Base-by-base conservation (phyloP, 73 alveolate species). In the Paramecium sexaurelia region DNA sequence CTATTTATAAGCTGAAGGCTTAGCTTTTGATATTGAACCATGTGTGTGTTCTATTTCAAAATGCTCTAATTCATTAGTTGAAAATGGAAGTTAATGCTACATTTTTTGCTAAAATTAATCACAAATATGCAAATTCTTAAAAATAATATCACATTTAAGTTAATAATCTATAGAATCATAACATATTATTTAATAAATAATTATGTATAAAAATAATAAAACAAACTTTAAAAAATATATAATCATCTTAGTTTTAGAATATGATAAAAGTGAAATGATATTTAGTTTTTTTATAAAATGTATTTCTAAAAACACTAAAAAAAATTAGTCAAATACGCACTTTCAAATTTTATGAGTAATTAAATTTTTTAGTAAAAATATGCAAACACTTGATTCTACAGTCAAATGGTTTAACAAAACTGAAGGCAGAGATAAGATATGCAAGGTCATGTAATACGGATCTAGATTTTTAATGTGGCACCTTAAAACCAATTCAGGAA, bases 361-460 rank as follows among this genome's bases (percentile, higher is more conserved):
- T 61, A 26, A 61, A 61, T 26, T 29, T 61, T 61, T 61, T 61
- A 26, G 43, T 61, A 29, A 61, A 61, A 55, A 85, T 55, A 85
- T 85, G 92, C 26, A 61, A 61, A 13, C 41, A 61, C 83, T 61
- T 26, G 84, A 86, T 61, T 32, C 87, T n/a, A 88, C 94, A 22
- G 87, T 88, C n/a, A 56, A 55, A 22, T 88, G 94, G 94, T 68
- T 88, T 41, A 88, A 88, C 37, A 88, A 88, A 68, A 88, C 94
- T 26, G 98, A 94, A 96, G 98, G 97, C 5, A 95, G 98, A 94
- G 98, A 95, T 75, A 95, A 95, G 56, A 92, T 95, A 91, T 94
- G 97, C 95, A 95, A 95, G 61, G 98, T 95, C 8, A 94, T 95
- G 85, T 94, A 95, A 91, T 95, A 95, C 78, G 97, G 95, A 3